Conservation (phyloP, 257 asterid genomes). For the Solanum chiquidenum region DNA sequence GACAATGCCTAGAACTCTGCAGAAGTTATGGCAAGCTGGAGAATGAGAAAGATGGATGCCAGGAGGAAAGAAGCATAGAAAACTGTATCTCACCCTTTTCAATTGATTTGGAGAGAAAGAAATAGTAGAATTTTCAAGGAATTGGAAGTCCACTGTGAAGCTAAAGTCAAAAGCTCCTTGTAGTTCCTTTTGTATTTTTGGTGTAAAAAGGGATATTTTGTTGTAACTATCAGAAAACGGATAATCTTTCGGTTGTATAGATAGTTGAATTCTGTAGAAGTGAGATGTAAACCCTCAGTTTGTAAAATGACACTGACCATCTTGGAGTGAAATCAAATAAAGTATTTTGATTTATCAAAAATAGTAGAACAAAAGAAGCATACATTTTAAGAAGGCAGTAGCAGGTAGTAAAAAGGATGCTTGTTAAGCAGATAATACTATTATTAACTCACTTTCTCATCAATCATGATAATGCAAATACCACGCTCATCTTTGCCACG, state of each 20-base stretch:
- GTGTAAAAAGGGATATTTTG: not conserved
- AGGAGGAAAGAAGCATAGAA: not conserved
- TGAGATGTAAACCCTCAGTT: not conserved
- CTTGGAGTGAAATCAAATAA: not conserved
- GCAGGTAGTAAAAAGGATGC: not conserved
- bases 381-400: not conserved
- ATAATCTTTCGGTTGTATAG: not conserved
- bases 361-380: not conserved
- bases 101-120: not conserved
- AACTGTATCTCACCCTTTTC: not conserved
- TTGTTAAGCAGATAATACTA: not conserved
- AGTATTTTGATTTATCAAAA: not conserved
- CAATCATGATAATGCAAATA: constrained; percentile 88
- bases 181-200: not conserved
- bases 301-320: not conserved
- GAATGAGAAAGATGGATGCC: not conserved
- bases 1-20: not conserved
- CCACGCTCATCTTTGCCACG: constrained; percentile 98
- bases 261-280: not conserved
- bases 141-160: not conserved
- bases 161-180: not conserved
- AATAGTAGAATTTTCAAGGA: not conserved
- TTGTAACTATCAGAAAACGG: not conserved
- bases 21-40: not conserved
- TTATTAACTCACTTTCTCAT: constrained; percentile 53